Evolutionary conservation across 2,329 filamentous ascomycete species (phyloP), one percentile per base, ranked within the genome.

Genomic region (Aspergillus pseudotamarii): DNA sequence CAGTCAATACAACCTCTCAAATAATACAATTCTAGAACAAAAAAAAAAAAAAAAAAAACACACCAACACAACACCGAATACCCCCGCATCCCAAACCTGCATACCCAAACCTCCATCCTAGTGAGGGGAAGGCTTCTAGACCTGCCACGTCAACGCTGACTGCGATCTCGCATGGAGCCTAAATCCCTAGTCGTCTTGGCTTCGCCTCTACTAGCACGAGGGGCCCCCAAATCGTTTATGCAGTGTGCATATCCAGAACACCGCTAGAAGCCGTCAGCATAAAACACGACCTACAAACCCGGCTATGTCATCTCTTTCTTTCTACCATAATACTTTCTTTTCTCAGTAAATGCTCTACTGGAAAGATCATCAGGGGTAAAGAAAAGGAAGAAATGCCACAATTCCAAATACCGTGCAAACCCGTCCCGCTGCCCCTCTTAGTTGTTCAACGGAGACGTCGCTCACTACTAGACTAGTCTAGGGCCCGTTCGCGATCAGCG

Each of bases 401-500:
- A 41, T 41, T 41, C 38, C 38, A 41, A 41, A 41, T 41, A 41
- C 38, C 38, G 38, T 41, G 16, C 38, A n/a, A 41, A 41, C n/a
- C 16, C 38, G 38, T 41, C 38, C 38, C 38, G 19, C 38, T 8
- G 19, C 38, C 38, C 38, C 38, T n/a, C 19, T n/a, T 41, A 19
- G 19, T 8, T 10, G n/a, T 3, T 10, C 38, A 4, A n/a, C 38
- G 38, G 38, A 41, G 38, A 41, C 19, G 38, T 41, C 38, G 38
- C 45, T 48, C 21, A 14, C 43, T 23, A 26, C 45, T 16, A 2
- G 8, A 16, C 45, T 23, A 26, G 23, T 26, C 34, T 54, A 54
- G 51, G 34, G n/a, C 51, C 51, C 41, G 57, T 58, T 58, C 26
- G 57, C 56, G 56, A 58, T 58, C 56, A 16, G 43, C 41, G n/a